Evolutionary conservation across 108 stramenopile species (phyloP).

Genomic region (Cylindrotheca fusiformis): DNA sequence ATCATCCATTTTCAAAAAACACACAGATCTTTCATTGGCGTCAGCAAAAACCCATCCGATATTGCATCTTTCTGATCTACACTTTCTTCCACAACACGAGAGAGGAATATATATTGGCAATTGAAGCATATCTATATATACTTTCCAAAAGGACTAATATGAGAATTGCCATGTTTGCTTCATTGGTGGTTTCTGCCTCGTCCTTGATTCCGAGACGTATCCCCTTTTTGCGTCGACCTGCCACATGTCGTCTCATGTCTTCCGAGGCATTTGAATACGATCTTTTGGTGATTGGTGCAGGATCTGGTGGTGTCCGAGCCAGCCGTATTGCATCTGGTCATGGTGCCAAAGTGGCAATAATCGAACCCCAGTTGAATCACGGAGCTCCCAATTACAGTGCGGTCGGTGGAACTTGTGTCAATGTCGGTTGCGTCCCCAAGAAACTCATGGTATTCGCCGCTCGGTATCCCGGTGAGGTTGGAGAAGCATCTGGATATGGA

Average conservation of each 20-base stretch:
- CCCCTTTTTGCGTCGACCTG: not conserved
- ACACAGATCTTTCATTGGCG: too few species aligned
- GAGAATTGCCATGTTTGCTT: not conserved
- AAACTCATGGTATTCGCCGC: constrained; percentile 93
- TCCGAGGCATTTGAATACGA: constrained; percentile 59
- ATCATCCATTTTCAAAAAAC: too few species aligned
- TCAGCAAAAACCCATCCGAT: too few species aligned
- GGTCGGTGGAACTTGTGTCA: constrained; percentile 95
- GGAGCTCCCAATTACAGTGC: constrained; percentile 38
- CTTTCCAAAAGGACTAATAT: too few species aligned
- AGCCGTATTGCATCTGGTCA: constrained; percentile 79
- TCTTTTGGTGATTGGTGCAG: constrained; percentile 83
- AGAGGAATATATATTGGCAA: too few species aligned
- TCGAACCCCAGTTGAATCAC: constrained; percentile 68
- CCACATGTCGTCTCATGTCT: not conserved
- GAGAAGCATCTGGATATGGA: constrained; percentile 60
- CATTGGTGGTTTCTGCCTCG: not conserved
- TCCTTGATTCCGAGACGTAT: not conserved
- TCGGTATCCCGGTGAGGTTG: constrained; percentile 53
- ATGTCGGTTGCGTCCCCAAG: constrained; percentile 99
- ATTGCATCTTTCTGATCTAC: too few species aligned
- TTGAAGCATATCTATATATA: too few species aligned
- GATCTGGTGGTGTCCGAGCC: constrained; percentile 76
- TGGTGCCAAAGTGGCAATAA: constrained; percentile 79
- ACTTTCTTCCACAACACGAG: too few species aligned